Evolutionary conservation across 108 stramenopile genomes (phyloP).

Genomic region (Heterococcus sp.): DNA sequence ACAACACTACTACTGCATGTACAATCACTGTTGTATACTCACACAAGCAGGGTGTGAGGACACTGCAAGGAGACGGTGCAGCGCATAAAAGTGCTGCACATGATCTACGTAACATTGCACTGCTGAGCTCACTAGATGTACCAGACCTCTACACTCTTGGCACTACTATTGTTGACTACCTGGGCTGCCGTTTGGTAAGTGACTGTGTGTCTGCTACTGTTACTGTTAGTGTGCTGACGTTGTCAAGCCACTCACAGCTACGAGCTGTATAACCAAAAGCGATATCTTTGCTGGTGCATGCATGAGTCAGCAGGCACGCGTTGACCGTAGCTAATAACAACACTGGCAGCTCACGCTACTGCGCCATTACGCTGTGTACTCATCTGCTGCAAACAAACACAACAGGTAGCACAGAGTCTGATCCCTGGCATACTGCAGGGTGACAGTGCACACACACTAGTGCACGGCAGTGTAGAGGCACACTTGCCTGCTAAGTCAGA

Average conservation of each 20-base stretch:
- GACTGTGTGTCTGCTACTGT: background rate
- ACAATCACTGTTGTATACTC: too few species aligned
- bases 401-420: constrained; percentile 31
- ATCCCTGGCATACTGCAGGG: constrained; percentile 80
- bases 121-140: constrained; percentile 20
- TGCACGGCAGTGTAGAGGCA: constrained; percentile 84
- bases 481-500: constrained; percentile 65
- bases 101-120: constrained; percentile 34
- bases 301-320: too few species aligned
- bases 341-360: too few species aligned
- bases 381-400: background rate
- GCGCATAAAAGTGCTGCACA: constrained; percentile 35
- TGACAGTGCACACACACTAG: constrained; percentile 74
- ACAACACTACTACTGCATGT: background rate
- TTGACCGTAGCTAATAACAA: too few species aligned
- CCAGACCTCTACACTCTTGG: constrained; percentile 75
- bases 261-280: too few species aligned
- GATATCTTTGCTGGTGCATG: too few species aligned
- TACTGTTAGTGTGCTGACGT: background rate
- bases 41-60: background rate
- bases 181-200: constrained; percentile 66
- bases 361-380: background rate
- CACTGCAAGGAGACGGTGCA: constrained; percentile 12
- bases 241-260: background rate
- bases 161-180: constrained; percentile 80